A percentile compares a stretch with the other conserved stretches of the same genome.
phyloP scores from a whole-genome alignment of 208 protist genomes.

The Trypanosoma brucei region DNA sequence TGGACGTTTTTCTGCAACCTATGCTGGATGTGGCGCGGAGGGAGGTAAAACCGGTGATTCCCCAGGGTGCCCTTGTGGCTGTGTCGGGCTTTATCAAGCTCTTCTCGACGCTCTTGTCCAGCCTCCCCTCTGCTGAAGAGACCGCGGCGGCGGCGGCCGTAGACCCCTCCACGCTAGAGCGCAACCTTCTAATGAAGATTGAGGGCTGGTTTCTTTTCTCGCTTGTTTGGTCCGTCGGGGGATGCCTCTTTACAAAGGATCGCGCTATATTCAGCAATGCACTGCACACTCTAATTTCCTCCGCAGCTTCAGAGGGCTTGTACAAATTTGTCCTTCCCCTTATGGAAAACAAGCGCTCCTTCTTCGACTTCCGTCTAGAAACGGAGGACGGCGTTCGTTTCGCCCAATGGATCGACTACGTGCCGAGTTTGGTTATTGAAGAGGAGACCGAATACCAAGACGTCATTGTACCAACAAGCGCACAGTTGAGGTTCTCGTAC shows the following conservation, averaged over 20 bases:
- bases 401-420: constrained; percentile 72
- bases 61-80: constrained; percentile 61
- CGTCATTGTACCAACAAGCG: constrained; percentile 93
- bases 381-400: constrained; percentile 68
- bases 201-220: constrained; percentile 93
- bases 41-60: constrained; percentile 68
- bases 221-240: constrained; percentile 91
- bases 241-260: constrained; percentile 78
- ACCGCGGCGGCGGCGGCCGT: constrained; percentile 11
- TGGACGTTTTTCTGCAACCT: constrained; percentile 65
- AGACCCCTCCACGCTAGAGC: constrained; percentile 22
- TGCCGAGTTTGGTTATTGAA: constrained; percentile 78
- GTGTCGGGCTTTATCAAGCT: constrained; percentile 84
- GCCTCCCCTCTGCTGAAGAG: constrained; percentile 28
- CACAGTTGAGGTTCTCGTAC: constrained; percentile 91
- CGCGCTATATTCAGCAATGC: constrained; percentile 73
- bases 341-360: constrained; percentile 67
- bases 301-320: constrained; percentile 15
- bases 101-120: constrained; percentile 62
- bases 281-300: constrained; percentile 62
- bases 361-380: constrained; percentile 82
- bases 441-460: constrained; percentile 88
- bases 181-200: constrained; percentile 67
- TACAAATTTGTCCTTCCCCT: constrained; percentile 77
- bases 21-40: constrained; percentile 84